phyloP scores from a whole-genome alignment of 2,329 filamentous ascomycete species.

The Neophaeococcomyces aloes region DNA sequence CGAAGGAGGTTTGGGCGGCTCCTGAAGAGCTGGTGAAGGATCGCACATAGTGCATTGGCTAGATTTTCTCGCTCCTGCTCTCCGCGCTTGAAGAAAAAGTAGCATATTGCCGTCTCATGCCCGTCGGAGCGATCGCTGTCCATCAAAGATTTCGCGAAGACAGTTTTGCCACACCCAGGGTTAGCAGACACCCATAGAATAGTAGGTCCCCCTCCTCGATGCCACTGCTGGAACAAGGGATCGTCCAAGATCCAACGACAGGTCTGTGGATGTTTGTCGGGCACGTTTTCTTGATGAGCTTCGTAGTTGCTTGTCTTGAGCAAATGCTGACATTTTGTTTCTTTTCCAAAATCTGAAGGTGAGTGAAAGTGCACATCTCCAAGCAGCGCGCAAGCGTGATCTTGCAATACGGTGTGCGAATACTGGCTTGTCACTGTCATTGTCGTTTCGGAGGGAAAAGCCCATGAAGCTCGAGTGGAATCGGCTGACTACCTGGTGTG shows the following conservation, averaged over 20 bases:
- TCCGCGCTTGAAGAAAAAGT: slow-evolving; percentile 30
- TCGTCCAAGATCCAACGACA: slow-evolving; percentile 5
- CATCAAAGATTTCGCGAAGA: slow-evolving; percentile 23
- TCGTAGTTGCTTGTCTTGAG: background rate
- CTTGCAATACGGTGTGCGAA: no score
- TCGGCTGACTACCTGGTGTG: no score
- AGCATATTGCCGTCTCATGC: slow-evolving; percentile 22
- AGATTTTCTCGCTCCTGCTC: slow-evolving; percentile 1
- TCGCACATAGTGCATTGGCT: background rate
- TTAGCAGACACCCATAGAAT: slow-evolving; percentile 22
- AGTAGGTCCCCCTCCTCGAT: background rate
- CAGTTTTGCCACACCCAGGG: slow-evolving; percentile 29
- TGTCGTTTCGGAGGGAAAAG: no score
- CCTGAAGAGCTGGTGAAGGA: background rate
- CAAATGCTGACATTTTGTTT: background rate
- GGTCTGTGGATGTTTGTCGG: slow-evolving; percentile 1
- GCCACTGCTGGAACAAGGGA: slow-evolving; percentile 3
- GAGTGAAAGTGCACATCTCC: no score
- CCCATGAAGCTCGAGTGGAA: no score
- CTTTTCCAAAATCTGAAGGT: background rate
- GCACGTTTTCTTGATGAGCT: background rate
- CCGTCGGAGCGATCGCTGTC: slow-evolving; percentile 20
- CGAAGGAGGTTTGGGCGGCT: background rate
- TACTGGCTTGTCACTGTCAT: no score
- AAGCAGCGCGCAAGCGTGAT: no score